A percentile compares a stretch with the other conserved stretches of the same genome.
Evolutionary conservation across 768 basidiomycete species (phyloP).

Genomic region (Termitomyces sp.): DNA sequence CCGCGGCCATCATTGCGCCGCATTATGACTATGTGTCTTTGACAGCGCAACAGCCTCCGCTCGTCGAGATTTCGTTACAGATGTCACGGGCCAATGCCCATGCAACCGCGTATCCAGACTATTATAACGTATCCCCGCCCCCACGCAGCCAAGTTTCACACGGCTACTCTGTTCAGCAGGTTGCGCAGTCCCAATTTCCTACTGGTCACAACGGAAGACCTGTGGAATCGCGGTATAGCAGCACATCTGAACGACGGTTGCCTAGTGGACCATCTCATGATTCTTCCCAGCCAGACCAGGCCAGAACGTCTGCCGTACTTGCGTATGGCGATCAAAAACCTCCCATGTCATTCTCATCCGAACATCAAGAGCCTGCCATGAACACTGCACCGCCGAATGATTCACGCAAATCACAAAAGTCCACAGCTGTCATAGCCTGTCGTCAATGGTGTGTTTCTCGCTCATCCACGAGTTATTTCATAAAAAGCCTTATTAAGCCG

Average conservation of each 20-base stretch:
- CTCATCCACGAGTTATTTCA: conserved; percentile 26
- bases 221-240: conserved; percentile 32
- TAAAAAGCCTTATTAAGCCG: conserved; percentile 32
- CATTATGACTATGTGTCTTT: conserved; percentile 47
- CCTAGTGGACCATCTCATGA: conserved; percentile 42
- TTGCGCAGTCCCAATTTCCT: conserved; percentile 36
- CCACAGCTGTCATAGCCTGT: conserved; percentile 76
- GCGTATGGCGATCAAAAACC: conserved; percentile 24
- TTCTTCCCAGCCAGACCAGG: conserved; percentile 29
- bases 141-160: conserved; percentile 42
- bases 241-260: conserved; percentile 37
- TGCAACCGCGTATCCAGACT: conserved; percentile 34
- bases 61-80: conserved; percentile 39
- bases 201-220: conserved; percentile 27
- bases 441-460: conserved; percentile 63
- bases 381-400: conserved; percentile 21
- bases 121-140: conserved; percentile 31
- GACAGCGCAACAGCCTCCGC: conserved; percentile 41
- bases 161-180: conserved; percentile 35
- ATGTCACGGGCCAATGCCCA: conserved; percentile 35
- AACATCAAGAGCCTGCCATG: conserved; percentile 28
- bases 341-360: conserved; percentile 27
- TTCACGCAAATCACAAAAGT: conserved; percentile 42
- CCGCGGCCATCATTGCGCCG: conserved; percentile 40
- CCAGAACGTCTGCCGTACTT: conserved; percentile 22